Evolutionary conservation across 192 early-diverging fungal genomes (phyloP), one percentile per base, ranked within the genome.

Genomic region (Mortierella claussenii): DNA sequence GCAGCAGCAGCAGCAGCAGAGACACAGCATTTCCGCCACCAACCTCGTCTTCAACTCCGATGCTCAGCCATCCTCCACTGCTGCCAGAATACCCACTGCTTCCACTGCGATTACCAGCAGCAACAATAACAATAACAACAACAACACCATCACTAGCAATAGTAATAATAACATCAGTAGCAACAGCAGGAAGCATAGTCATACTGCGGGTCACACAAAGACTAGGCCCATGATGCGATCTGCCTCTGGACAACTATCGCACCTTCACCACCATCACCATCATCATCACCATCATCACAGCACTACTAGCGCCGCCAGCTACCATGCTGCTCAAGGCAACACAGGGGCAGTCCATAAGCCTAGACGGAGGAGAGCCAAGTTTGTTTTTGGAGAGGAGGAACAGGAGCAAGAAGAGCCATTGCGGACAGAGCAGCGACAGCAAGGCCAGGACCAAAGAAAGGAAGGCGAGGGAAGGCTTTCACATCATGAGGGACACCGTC

Each of bases 341-440:
- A 28, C 6, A 23, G 28, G 23, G 10, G 27, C 24, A 10, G 24
- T 28, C 21, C 37, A 40, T 40, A 40, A 40, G 13, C 37, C 7
- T 10, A 40, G 68, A 26, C 42, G 43, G 13, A 44, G 60, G 12
- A 44, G 60, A 26, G 54, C 69, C 32, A 71, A 71, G 24, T 71
- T 71, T 61, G 69, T 57, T 0, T 63, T 34, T 43, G 69, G 69
- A 11, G 57, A 34, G 27, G 49, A 55, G 12, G 43, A 28, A 13
- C 28, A 45, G 32, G 21, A 51, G 3, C 9, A 44, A n/a, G 44
- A 47, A 17, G 50, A 45, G 20, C 10, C n/a, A n/a, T n/a, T n/a
- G n/a, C n/a, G n/a, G n/a, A 40, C 13, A 53, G 18, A 51, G 49
- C 34, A 52, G 49, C 46, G 30, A 1, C 46, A 9, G 27, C 32